Evolutionary conservation across 352 stramenopile genomes (phyloP).

Genomic region (Phytophthora vignae): DNA sequence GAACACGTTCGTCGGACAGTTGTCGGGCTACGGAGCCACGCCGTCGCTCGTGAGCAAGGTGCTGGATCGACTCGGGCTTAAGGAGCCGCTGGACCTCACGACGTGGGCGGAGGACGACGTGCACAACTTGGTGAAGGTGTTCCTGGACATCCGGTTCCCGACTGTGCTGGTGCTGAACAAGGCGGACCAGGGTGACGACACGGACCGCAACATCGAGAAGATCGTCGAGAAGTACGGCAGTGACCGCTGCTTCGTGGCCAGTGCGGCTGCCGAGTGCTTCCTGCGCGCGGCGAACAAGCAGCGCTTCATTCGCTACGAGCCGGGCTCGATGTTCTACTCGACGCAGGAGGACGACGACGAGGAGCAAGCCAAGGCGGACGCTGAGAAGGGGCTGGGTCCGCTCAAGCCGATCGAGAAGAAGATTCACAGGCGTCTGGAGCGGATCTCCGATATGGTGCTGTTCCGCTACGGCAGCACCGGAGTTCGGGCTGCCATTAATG

Average conservation of each 20-base stretch:
- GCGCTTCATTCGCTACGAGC: conserved; percentile 85
- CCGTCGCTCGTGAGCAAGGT: conserved; percentile 77
- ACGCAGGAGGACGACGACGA: conserved; percentile 74
- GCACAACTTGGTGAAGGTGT: conserved; percentile 78
- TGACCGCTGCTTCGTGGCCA: conserved; percentile 88
- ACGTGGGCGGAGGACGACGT: conserved; percentile 71
- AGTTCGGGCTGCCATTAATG: conserved; percentile 88
- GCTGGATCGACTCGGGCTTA: conserved; percentile 67
- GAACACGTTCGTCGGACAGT: conserved; percentile 74
- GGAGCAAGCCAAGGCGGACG: conserved; percentile 32
- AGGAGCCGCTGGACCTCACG: conserved; percentile 72
- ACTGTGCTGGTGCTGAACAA: conserved; percentile 92
- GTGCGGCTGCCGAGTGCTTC: conserved; percentile 87
- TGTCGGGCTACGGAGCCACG: conserved; percentile 84
- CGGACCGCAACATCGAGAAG: conserved; percentile 89
- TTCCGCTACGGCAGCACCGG: conserved; percentile 90
- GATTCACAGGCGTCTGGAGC: conserved; percentile 80
- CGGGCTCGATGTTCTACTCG: conserved; percentile 87
- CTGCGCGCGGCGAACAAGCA: conserved; percentile 80
- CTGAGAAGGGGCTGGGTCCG: conserved; percentile 35
- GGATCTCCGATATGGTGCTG: conserved; percentile 91
- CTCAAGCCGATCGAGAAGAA: conserved; percentile 84
- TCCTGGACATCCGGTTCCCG: conserved; percentile 84
- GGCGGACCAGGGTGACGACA: conserved; percentile 85
- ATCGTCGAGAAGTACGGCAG: conserved; percentile 90